Conservation (phyloP, 2,329 filamentous ascomycete species). For the Colletotrichum sp. region DNA sequence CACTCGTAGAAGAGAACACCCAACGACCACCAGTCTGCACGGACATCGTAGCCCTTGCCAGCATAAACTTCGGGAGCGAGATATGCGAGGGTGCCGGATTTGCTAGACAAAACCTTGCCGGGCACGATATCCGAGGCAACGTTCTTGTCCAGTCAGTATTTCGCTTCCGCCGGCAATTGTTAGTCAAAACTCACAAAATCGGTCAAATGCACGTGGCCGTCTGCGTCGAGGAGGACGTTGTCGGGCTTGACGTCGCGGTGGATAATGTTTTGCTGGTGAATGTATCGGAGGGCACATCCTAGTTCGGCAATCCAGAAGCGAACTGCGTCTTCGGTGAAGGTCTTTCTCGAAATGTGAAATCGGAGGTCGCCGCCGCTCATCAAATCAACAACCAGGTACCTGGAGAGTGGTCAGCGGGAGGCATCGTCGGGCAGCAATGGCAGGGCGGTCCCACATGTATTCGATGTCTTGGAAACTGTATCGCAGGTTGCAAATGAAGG, state of each 20-base stretch:
- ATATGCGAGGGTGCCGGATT: slow-evolving; percentile 95
- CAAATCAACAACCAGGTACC: slow-evolving; percentile 97
- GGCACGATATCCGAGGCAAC: slow-evolving; percentile 93
- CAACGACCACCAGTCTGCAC: slow-evolving; percentile 98
- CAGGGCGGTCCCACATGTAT: slow-evolving; percentile 76
- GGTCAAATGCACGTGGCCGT: slow-evolving; percentile 94
- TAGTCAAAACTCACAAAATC: slow-evolving; percentile 77
- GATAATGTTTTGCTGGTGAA: slow-evolving; percentile 86
- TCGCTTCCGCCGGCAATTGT: background rate
- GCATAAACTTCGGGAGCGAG: slow-evolving; percentile 94
- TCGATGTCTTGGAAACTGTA: slow-evolving; percentile 99
- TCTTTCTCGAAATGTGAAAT: slow-evolving; percentile 97
- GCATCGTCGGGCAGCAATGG: background rate
- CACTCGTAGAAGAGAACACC: slow-evolving; percentile 99
- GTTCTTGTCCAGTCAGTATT: slow-evolving; percentile 65
- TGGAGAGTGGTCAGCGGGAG: slow-evolving; percentile 48
- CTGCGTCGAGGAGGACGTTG: slow-evolving; percentile 85
- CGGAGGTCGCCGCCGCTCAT: slow-evolving; percentile 97
- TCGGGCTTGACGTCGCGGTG: slow-evolving; percentile 93
- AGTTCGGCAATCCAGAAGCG: slow-evolving; percentile 97
- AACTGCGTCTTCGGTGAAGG: slow-evolving; percentile 96
- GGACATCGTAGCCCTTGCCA: slow-evolving; percentile 85
- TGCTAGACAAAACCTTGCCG: slow-evolving; percentile 85
- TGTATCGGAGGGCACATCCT: slow-evolving; percentile 87
- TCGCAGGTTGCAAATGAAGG: slow-evolving; percentile 96